A percentile compares a stretch with the other conserved stretches of the same genome.
Evolutionary conservation across 768 basidiomycete species (phyloP).

Genomic region (Lactarius deliciosus): DNA sequence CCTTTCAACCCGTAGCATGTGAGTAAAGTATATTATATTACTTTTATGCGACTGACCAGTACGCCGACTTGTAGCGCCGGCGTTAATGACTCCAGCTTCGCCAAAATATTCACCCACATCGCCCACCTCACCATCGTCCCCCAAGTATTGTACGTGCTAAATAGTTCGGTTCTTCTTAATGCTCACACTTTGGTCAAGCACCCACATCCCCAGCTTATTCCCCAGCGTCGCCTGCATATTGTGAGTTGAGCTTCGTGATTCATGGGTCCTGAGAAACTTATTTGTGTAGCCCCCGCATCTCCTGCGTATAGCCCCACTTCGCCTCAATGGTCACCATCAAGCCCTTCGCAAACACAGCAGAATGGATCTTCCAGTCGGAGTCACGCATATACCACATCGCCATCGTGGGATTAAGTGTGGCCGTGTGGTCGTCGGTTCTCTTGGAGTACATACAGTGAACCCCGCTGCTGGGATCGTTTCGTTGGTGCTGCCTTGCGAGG

Average conservation of each 20-base stretch:
- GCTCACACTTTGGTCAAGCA: constrained; percentile 45
- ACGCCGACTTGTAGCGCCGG: constrained; percentile 53
- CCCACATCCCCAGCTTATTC: constrained; percentile 88
- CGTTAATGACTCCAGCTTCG: constrained; percentile 84
- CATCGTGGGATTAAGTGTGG: constrained; percentile 48
- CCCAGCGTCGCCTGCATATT: constrained; percentile 82
- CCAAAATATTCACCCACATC: constrained; percentile 94
- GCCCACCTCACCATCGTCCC: constrained; percentile 89
- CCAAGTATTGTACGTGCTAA: constrained; percentile 76
- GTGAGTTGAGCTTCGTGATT: constrained; percentile 44
- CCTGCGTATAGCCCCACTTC: constrained; percentile 86
- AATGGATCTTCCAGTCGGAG: constrained; percentile 40
- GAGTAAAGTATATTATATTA: constrained; percentile 36
- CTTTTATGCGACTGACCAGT: constrained; percentile 21
- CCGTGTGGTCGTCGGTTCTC: neutral
- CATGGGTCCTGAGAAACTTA: constrained; percentile 16
- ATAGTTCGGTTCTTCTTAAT: neutral
- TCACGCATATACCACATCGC: constrained; percentile 48
- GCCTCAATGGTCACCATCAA: constrained; percentile 80
- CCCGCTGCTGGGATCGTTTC: constrained; percentile 12
- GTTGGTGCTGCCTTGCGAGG: constrained; percentile 15
- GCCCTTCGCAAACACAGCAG: constrained; percentile 56
- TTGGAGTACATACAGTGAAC: neutral
- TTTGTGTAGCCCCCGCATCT: constrained; percentile 66
- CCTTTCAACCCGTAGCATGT: constrained; percentile 53